Conservation (phyloP, 495 filamentous ascomycete species). For the Chlorociboria aeruginascens region DNA sequence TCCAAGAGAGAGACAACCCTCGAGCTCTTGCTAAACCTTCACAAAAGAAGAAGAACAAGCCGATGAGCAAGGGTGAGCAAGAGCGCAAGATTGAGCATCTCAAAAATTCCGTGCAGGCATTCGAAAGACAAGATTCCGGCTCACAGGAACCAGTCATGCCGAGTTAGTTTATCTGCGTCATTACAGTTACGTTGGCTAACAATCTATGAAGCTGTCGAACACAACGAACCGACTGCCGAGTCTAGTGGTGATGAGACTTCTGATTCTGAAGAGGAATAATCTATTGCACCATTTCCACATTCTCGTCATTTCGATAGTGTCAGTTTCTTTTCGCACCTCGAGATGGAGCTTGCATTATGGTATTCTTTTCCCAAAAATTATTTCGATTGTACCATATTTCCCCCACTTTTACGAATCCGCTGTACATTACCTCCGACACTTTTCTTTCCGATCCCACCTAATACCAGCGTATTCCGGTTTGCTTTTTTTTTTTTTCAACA, state of each 20-base stretch:
- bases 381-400: constrained; percentile 2
- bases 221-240: constrained; percentile 2
- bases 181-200: constrained; percentile 1
- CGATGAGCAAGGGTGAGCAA: constrained; percentile 91
- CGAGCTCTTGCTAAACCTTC: constrained; percentile 35
- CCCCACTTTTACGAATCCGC: neutral
- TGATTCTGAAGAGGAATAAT: constrained; percentile 20
- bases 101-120: constrained; percentile 35
- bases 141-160: constrained; percentile 17
- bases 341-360: too few species aligned
- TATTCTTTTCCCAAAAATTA: neutral
- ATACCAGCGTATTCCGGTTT: too few species aligned
- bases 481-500: too few species aligned
- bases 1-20: constrained; percentile 27
- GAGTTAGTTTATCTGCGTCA: constrained; percentile 9
- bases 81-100: constrained; percentile 78
- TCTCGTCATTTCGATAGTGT: neutral
- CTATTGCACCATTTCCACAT: neutral
- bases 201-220: constrained; percentile 10
- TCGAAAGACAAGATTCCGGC: constrained; percentile 11
- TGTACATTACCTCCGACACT: neutral
- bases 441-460: too few species aligned
- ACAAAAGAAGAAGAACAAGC: constrained; percentile 95
- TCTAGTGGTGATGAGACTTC: constrained; percentile 18
- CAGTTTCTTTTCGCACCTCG: neutral